Conservation (phyloP, 805 yeast genomes). For the Suhomyces emberorum region DNA sequence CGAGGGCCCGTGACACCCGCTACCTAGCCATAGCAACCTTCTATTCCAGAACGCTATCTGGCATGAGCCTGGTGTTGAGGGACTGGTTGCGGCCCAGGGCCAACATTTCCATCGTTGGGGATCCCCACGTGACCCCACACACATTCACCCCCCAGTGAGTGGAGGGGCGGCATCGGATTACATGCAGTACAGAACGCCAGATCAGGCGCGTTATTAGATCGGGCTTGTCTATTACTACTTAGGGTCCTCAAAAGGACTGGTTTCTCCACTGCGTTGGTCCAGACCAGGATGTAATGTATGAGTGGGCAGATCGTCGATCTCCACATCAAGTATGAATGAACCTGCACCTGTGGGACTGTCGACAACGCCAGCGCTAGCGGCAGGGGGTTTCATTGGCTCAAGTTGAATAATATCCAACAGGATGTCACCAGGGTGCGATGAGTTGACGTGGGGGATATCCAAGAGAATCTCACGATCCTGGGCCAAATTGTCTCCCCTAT, state of each 20-base stretch:
- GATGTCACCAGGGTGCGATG: slow-evolving; percentile 3
- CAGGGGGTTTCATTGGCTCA: slow-evolving; percentile 5
- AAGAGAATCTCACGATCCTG: slow-evolving; percentile 15
- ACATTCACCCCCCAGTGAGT: too few relatives aligned
- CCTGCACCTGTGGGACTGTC: slow-evolving; percentile 11
- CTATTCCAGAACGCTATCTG: too few relatives aligned
- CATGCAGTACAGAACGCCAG: too few relatives aligned
- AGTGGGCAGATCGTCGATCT: slow-evolving; percentile 17
- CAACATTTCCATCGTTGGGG: too few relatives aligned
- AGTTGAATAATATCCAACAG: slow-evolving; percentile 5
- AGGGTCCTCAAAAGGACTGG: slow-evolving; percentile 33
- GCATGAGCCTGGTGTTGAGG: too few relatives aligned
- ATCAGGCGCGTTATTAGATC: too few relatives aligned
- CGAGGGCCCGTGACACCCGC: too few relatives aligned
- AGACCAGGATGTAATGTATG: background rate
- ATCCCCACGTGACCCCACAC: too few relatives aligned
- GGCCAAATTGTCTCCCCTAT: background rate
- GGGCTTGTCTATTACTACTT: too few relatives aligned
- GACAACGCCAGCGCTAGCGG: background rate
- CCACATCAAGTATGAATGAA: slow-evolving; percentile 33
- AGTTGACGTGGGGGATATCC: slow-evolving; percentile 6
- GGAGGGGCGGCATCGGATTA: too few relatives aligned
- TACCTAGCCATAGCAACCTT: too few relatives aligned
- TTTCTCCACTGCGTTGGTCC: slow-evolving; percentile 14
- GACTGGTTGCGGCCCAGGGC: too few relatives aligned